Evolutionary conservation across 108 stramenopile species (phyloP), one percentile per base, ranked within the genome.

Genomic region (Nitzschia inconspicua): DNA sequence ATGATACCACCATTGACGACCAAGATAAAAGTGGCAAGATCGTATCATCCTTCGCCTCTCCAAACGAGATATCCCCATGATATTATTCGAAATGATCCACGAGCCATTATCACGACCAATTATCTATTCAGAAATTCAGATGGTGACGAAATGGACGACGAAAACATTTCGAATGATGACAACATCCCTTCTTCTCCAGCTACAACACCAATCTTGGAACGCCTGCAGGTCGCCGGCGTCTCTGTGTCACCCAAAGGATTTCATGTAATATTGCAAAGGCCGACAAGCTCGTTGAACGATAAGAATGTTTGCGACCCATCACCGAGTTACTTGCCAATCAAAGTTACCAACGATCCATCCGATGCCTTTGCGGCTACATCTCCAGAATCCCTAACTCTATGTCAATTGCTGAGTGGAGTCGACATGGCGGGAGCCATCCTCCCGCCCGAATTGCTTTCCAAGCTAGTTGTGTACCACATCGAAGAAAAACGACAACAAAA

Each of bases 341-440:
- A 57, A 27, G 42, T 80, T n/a, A 80, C 78, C 24, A 29, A 32
- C 8, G 57, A 47, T 32, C 36, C 61, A 13, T 35, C 58, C 16
- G 78, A 80, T 64, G 42, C 60, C 10, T 39, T 26, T 26, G 46
- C 56, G 6, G 82, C 82, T 18, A 71, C 82, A 8, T 70, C 82
- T 8, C 77, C 83, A n/a, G 82, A 85, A 58, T 76, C 87, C 35
- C 56, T 88, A 42, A 88, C 87, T 10, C 44, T 83, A 22, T 51
- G 82, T 1, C 87, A 88, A 66, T 54, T 88, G 24, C 52, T 88
- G 2, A 70, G 66, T 47, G 76, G 76, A 2, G 84, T 88, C 2
- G 87, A 88, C 64, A 88, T 88, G 87, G 87, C 87, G 19, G 83
- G 79, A 22, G 72, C 82, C 5, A 74, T 88, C 37, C 56, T 88